phyloP scores from a whole-genome alignment of 2,329 filamentous ascomycete species.

The Aspergillus udagawae region DNA sequence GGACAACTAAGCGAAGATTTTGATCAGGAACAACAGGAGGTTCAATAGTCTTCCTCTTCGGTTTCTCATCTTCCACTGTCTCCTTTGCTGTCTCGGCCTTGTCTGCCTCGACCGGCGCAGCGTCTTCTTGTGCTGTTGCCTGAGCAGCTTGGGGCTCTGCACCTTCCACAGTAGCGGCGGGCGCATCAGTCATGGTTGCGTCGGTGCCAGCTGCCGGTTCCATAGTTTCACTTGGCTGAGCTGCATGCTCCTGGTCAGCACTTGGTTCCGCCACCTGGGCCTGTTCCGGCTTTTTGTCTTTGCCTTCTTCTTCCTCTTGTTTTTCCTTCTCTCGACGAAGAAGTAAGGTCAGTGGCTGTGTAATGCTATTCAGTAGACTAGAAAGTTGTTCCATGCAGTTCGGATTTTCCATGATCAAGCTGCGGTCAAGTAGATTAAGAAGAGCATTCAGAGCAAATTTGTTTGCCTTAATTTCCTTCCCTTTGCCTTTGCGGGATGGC shows the following conservation, averaged over 20 bases:
- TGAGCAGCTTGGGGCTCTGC: conserved; percentile 24
- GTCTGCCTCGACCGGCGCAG: conserved; percentile 22
- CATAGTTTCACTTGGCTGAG: conserved; percentile 22
- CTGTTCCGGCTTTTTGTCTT: conserved; percentile 35
- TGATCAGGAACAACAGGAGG: conserved; percentile 82
- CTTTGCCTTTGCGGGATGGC: conserved; percentile 78
- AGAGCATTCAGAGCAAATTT: conserved; percentile 92
- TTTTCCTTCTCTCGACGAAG: conserved; percentile 81
- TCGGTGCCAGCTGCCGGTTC: conserved; percentile 30
- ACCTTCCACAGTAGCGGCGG: conserved; percentile 27
- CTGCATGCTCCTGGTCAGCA: conserved; percentile 22
- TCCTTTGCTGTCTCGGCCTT: conserved; percentile 37
- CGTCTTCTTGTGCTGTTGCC: conserved; percentile 26
- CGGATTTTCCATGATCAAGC: conserved; percentile 95
- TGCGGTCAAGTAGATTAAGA: conserved; percentile 82
- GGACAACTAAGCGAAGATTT: conserved; percentile 90
- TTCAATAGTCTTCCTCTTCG: conserved; percentile 62
- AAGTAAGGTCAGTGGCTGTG: conserved; percentile 74
- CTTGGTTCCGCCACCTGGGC: conserved; percentile 13
- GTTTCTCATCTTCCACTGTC: conserved; percentile 44
- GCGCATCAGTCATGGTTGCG: conserved; percentile 37
- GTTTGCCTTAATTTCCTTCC: conserved; percentile 75
- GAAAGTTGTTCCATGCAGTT: conserved; percentile 92
- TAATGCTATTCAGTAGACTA: conserved; percentile 80
- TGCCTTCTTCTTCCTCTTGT: conserved; percentile 40